These are phyloP conservation scores for Planoprotostelium fungivorum DNA, from an alignment of 78 protist genomes.

Conservation along the genomic window DNA sequence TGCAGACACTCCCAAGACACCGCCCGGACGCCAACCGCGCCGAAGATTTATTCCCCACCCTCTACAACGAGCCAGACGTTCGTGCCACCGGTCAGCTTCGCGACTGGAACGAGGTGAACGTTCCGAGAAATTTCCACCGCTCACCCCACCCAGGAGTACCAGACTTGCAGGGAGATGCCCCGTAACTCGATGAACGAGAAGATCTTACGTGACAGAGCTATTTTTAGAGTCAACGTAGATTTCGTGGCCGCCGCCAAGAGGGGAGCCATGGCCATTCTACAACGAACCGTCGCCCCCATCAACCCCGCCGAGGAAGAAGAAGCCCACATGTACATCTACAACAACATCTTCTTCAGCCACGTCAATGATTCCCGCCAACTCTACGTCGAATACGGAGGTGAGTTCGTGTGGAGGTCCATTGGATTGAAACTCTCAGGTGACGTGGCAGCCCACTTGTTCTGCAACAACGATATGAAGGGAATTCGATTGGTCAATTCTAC, in stretches of 20 bases:
- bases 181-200: constrained; percentile 29
- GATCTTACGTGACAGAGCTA: constrained; percentile 60
- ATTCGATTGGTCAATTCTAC: constrained; percentile 31
- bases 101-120: constrained; percentile 67
- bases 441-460: constrained; percentile 27
- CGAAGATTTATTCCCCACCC: constrained; percentile 8
- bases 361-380: constrained; percentile 38
- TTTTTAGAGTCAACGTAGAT: constrained; percentile 41
- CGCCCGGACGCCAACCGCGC: constrained; percentile 17
- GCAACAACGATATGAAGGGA: constrained; percentile 62
- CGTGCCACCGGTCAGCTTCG: constrained; percentile 41
- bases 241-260: constrained; percentile 63
- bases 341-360: constrained; percentile 58
- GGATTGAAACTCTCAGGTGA: constrained; percentile 14
- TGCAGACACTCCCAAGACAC: not conserved
- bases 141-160: too few species aligned
- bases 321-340: constrained; percentile 58
- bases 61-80: constrained; percentile 19
- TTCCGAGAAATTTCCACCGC: not conserved
- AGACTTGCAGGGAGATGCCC: constrained; percentile 41
- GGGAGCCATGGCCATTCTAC: constrained; percentile 52
- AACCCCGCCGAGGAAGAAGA: constrained; percentile 52
- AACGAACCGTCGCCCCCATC: constrained; percentile 35
- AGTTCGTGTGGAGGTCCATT: not conserved
- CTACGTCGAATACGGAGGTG: constrained; percentile 28